Base-by-base conservation (phyloP, 75 land plant species). In the Cryptomeria japonica region DNA sequence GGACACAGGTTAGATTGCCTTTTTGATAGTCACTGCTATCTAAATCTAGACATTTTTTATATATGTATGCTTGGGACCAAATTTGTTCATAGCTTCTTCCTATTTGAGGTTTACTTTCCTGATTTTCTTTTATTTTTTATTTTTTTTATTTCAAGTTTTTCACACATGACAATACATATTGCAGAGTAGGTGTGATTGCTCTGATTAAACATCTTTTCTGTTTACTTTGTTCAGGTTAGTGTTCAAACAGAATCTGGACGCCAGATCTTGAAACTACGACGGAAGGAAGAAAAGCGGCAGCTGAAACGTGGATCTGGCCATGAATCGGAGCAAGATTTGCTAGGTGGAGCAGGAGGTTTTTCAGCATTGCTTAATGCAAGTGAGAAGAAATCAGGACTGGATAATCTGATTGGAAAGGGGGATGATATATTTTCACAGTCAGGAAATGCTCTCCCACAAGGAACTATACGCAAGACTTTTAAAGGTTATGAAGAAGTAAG, bases 401-500 rank as follows among this genome's bases (percentile, higher is more conserved):
- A 97, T 89, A 94, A 90, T 83, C 55, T 97, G 18, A 91, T 97
- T 88, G 99, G 99, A 58, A 91, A 85, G 82, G 99, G 99, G 11
- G 88, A 95, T 80, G 97, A 92, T 47, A 47, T 88, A 0, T 77
- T 44, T 10, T 85, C 92, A 3, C 25, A 96, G 13, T 58, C 94
- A 44, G 96, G 93, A 64, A 91, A 92, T 49, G 93, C 97, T 77
- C 95, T 98, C 88, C 99, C 99, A 72, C 96, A 94, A 87, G 99
- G 99, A 75, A 97, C 99, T 79, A 51, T 87, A 0, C 92, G 97
- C 86, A 94, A 93, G 77, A 91, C 92, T 88, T 92, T 87, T 49
- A 95, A 93, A 86, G 97, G 99, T 2, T 98, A 97, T 92, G 99
- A 98, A 88, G 99, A 98, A 91, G 97, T 98, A 3, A 91, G 87